phyloP scores from a whole-genome alignment of 768 basidiomycete genomes.

The Auriscalpium orientale region DNA sequence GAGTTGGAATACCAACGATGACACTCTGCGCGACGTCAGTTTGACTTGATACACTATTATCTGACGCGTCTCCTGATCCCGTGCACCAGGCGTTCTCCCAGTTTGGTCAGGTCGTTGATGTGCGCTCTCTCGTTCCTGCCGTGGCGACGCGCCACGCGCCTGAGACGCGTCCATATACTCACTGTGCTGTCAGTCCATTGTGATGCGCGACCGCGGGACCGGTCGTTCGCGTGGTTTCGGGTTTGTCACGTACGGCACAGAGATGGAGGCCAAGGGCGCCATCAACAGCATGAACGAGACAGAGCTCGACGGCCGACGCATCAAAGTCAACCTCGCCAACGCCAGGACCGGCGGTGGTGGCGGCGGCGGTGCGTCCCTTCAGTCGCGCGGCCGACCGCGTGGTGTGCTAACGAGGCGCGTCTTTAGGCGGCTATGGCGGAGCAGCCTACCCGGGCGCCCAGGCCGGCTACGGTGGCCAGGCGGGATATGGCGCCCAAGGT shows the following conservation, averaged over 20 bases:
- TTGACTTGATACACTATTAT: slow-evolving; percentile 32
- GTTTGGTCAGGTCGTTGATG: slow-evolving; percentile 84
- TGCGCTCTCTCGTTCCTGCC: slow-evolving; percentile 48
- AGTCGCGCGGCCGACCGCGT: background rate
- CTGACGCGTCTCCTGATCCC: slow-evolving; percentile 24
- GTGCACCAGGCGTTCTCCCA: slow-evolving; percentile 76
- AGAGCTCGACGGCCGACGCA: slow-evolving; percentile 86
- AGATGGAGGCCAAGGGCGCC: slow-evolving; percentile 67
- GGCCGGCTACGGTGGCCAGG: slow-evolving; percentile 15
- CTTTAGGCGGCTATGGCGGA: slow-evolving; percentile 22
- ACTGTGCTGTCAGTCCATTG: slow-evolving; percentile 66
- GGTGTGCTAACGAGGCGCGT: background rate
- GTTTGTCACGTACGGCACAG: slow-evolving; percentile 72
- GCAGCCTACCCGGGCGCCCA: slow-evolving; percentile 12
- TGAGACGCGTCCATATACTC: background rate
- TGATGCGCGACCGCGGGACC: slow-evolving; percentile 98
- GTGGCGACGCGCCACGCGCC: background rate
- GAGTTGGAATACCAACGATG: slow-evolving; percentile 96
- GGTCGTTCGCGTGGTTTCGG: slow-evolving; percentile 96
- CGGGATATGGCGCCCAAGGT: slow-evolving; percentile 8
- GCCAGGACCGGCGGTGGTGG: slow-evolving; percentile 49
- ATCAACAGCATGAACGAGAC: slow-evolving; percentile 77
- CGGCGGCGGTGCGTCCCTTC: slow-evolving; percentile 18
- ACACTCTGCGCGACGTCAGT: slow-evolving; percentile 83
- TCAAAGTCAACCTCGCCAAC: slow-evolving; percentile 83